Evolutionary conservation across 2,329 filamentous ascomycete species (phyloP).

Genomic region (Talaromyces islandicus): DNA sequence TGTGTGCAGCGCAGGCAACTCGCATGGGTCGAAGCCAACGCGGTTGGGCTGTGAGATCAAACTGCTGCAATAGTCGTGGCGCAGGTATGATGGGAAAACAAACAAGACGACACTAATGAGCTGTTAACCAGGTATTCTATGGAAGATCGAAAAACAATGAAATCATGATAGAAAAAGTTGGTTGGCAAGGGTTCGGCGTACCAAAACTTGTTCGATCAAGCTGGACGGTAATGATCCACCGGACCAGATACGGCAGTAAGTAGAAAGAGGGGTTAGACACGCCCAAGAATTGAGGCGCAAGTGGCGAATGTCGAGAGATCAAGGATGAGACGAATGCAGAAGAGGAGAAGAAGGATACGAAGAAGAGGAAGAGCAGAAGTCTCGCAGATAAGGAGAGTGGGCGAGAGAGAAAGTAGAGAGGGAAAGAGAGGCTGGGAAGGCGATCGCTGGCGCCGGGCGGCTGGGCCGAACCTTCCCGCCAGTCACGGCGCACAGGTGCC

Average conservation of each 20-base stretch:
- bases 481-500: slow-evolving; percentile 1
- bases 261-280: background rate
- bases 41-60: background rate
- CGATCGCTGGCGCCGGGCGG: slow-evolving; percentile 10
- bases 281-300: background rate
- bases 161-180: background rate
- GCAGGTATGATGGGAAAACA: background rate
- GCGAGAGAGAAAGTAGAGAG: slow-evolving; percentile 1
- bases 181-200: background rate
- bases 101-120: background rate
- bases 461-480: slow-evolving; percentile 12
- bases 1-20: background rate
- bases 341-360: background rate
- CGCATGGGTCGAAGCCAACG: background rate
- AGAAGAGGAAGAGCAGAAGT: background rate
- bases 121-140: background rate
- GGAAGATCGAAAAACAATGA: no score
- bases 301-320: background rate
- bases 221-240: background rate
- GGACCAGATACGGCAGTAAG: background rate
- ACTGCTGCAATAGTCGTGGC: background rate
- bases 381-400: background rate
- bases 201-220: background rate
- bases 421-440: slow-evolving; percentile 7
- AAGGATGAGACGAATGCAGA: background rate